Evolutionary conservation across 2,329 filamentous ascomycete genomes (phyloP), one percentile per base, ranked within the genome.

Genomic region (Alternaria gaisen): DNA sequence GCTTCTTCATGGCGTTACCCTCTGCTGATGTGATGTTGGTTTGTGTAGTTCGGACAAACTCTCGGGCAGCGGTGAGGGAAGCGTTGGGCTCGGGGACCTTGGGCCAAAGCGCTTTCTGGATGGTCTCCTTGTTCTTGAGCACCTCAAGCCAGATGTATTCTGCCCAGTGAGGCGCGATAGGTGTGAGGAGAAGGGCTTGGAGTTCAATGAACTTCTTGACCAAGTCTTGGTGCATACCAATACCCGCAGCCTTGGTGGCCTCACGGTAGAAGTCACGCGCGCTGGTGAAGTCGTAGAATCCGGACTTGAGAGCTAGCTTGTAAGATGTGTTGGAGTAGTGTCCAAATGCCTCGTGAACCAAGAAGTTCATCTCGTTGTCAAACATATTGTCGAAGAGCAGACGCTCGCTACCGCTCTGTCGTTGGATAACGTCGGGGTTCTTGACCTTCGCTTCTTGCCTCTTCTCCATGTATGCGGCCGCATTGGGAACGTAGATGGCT

Each of bases 141-240:
- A 98, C 88, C 80, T 98, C 94, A 56, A 91, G 87, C 93, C 93
- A 98, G 76, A 99, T 88, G 80, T 97, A 91, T 77, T 99, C 95
- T 47, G 92, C 85, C 90, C 93, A 98, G 81, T 99, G 95, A 60
- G 95, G 94, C 3, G 94, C 90, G 64, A 98, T 89, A 53, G 93
- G 91, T 3, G 90, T 86, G 69, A 98, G 83, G 73, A 97, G 85
- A 52, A 97, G 85, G 46, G 91, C 89, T 79, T 97, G 94, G 20
- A 96, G 85, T 81, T 96, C 91, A 68, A 97, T 88, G 80, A 95
- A 99, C 69, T 90, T 87, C 70, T 87, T 82, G 32, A 94, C 85
- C 11, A 96, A 83, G 67, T 93, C 91, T 69, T 88, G 87, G 82
- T 98, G 94, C 90, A 98, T 94, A 71, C 91, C 90, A 65, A 95